Evolutionary conservation across 208 protist species (phyloP).

Genomic region (Herpetomonas samuelpessoai): DNA sequence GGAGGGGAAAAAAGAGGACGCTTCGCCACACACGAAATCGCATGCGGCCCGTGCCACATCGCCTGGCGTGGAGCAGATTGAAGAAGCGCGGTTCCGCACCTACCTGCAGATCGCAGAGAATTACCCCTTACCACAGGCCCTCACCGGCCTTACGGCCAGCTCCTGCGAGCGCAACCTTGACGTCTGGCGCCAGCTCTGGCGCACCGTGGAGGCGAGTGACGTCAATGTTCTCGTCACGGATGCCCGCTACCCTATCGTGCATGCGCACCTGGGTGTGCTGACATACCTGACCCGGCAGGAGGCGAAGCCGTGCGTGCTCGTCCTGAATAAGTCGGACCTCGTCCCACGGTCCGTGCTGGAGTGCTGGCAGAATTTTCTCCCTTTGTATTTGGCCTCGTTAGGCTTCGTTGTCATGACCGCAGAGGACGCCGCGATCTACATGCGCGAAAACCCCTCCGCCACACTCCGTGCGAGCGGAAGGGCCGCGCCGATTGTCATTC

Average conservation of each 20-base stretch:
- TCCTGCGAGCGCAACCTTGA: conserved; percentile 97
- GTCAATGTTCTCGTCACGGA: conserved; percentile 95
- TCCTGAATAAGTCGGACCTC: conserved; percentile 96
- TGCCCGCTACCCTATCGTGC: conserved; percentile 94
- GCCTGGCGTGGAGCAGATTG: conserved; percentile 27
- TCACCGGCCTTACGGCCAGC: conserved; percentile 27
- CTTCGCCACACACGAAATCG: not conserved
- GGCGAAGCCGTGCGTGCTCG: conserved; percentile 90
- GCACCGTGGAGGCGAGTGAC: conserved; percentile 94
- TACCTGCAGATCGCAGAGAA: conserved; percentile 57
- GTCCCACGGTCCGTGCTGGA: conserved; percentile 52
- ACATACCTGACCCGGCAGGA: conserved; percentile 81
- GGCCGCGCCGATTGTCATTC: conserved; percentile 39
- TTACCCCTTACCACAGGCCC: conserved; percentile 24
- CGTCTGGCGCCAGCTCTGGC: conserved; percentile 98
- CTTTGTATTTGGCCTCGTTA: conserved; percentile 44
- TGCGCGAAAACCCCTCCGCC: not conserved
- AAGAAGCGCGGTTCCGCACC: conserved; percentile 37
- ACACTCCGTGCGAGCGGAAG: not conserved
- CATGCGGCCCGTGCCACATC: not conserved
- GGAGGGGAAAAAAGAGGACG: conserved; percentile 2
- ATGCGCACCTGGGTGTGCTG: conserved; percentile 92
- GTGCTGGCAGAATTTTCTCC: conserved; percentile 72
- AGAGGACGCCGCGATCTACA: not conserved
- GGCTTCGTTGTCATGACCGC: conserved; percentile 30